Evolutionary conservation across 768 basidiomycete genomes (phyloP), one percentile per base, ranked within the genome.

Genomic region (Clitopilus hobsonii): DNA sequence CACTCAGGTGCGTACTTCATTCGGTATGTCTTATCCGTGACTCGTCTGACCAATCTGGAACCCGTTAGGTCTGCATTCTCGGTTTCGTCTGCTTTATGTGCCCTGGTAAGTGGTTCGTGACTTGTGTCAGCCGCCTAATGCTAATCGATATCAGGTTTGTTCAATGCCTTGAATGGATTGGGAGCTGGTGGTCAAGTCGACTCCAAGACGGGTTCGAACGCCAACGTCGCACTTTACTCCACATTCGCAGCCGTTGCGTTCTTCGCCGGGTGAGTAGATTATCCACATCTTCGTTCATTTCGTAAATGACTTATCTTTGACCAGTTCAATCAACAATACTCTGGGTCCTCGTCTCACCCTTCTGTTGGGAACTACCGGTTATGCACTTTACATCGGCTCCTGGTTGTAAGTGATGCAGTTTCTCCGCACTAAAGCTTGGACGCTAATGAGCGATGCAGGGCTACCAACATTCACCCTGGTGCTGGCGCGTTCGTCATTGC

Each of bases 161-260:
- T 89, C 71, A 93, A 91, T 63, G 84, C 89, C 0, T 72, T 91
- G 62, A 86, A 82, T 53, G 89, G 91, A 29, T 76, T 94, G 45
- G 91, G 92, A 3, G 90, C 78, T 47, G 89, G 87, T 47, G 91
- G 91, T 3, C 86, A 88, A 69, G 65, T 89, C 38, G 84, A 88
- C 61, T 63, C 81, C 11, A 74, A 73, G 2, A 87, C 84, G 10
- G 81, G 79, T 63, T 83, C 88, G n/a, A 89, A 92, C 60, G 79
- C 87, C 2, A 85, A 86, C 61, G 72, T 83, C 0, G 83, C 88
- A 3, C 69, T 89, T 11, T 91, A 93, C 62, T 68, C 76, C 1
- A 79, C 79, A 5, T 80, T 80, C 59, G 69, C 78, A 1, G 69
- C 71, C 49, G 69, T 64, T 28, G 74, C 73, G 3, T 77, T 77